Percentiles rank a stretch among this genome's conserved stretches.
Conservation (phyloP, 495 filamentous ascomycete species). For the Chaetomidium leptoderma region DNA sequence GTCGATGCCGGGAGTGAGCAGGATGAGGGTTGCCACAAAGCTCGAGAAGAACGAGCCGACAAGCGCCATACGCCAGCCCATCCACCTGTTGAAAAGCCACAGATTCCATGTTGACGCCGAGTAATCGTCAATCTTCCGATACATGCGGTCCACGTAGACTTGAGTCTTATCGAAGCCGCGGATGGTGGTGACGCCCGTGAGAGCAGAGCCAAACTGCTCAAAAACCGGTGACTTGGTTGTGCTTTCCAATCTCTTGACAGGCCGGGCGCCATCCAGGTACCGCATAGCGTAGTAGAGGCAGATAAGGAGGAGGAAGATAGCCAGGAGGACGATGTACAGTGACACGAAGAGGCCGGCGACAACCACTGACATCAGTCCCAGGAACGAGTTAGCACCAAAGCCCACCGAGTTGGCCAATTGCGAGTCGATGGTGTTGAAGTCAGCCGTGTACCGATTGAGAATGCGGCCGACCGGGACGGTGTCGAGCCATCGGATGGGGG, state of each 20-base stretch:
- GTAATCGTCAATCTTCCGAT: conserved; percentile 60
- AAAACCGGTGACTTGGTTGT: conserved; percentile 72
- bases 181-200: conserved; percentile 70
- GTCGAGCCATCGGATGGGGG: conserved; percentile 74
- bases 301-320: conserved; percentile 50
- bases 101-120: conserved; percentile 59
- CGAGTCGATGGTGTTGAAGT: conserved; percentile 69
- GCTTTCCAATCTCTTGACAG: conserved; percentile 71
- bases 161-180: conserved; percentile 64
- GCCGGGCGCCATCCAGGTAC: conserved; percentile 67
- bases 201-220: conserved; percentile 66
- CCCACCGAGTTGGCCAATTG: conserved; percentile 56
- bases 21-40: conserved; percentile 60
- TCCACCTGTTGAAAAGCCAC: conserved; percentile 71
- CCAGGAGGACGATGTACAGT: conserved; percentile 56
- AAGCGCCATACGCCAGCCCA: conserved; percentile 65
- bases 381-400: conserved; percentile 49
- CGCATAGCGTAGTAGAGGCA: conserved; percentile 53
- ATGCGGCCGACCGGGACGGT: conserved; percentile 75
- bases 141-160: conserved; percentile 63
- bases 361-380: conserved; percentile 55
- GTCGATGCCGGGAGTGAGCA: conserved; percentile 59
- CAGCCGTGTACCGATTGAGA: conserved; percentile 74
- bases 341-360: conserved; percentile 61
- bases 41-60: conserved; percentile 67